Evolutionary conservation across 2,329 filamentous ascomycete species (phyloP).

Genomic region (Verticillium nubilum): DNA sequence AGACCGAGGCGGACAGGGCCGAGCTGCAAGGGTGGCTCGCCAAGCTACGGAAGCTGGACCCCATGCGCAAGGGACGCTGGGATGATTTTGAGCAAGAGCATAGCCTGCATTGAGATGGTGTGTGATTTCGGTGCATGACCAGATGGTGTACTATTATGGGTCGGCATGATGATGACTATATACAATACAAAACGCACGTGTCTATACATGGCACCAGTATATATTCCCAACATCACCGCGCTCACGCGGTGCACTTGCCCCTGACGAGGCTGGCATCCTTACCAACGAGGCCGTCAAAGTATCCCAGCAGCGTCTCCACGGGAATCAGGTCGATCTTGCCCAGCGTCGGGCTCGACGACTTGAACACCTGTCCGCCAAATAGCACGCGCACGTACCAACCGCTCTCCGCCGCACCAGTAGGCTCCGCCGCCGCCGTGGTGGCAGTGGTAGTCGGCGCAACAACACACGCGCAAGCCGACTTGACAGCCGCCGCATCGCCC

Average conservation of each 20-base stretch:
- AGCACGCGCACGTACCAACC: slow-evolving; percentile 59
- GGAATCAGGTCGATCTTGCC: slow-evolving; percentile 68
- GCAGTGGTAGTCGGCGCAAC: slow-evolving; percentile 9
- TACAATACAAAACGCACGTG: not conserved
- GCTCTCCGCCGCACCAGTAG: slow-evolving; percentile 8
- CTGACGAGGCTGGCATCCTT: slow-evolving; percentile 36
- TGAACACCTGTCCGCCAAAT: slow-evolving; percentile 62
- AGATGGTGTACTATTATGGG: not conserved
- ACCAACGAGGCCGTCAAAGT: slow-evolving; percentile 69
- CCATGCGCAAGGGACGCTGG: slow-evolving; percentile 71
- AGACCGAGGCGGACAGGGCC: slow-evolving; percentile 29
- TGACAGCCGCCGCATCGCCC: slow-evolving; percentile 13
- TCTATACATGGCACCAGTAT: not conserved
- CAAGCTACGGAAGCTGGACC: slow-evolving; percentile 65
- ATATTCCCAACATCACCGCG: not conserved
- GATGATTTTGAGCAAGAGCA: slow-evolving; percentile 50
- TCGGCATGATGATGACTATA: not conserved
- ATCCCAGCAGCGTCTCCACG: slow-evolving; percentile 56
- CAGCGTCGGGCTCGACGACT: slow-evolving; percentile 63
- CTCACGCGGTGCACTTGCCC: slow-evolving; percentile 19
- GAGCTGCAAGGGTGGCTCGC: slow-evolving; percentile 55
- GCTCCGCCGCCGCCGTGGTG: slow-evolving; percentile 1
- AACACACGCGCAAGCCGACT: slow-evolving; percentile 22
- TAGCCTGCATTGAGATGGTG: not conserved
- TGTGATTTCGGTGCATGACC: not conserved